Conservation (phyloP, 768 basidiomycete species). For the Serendipita indica region DNA sequence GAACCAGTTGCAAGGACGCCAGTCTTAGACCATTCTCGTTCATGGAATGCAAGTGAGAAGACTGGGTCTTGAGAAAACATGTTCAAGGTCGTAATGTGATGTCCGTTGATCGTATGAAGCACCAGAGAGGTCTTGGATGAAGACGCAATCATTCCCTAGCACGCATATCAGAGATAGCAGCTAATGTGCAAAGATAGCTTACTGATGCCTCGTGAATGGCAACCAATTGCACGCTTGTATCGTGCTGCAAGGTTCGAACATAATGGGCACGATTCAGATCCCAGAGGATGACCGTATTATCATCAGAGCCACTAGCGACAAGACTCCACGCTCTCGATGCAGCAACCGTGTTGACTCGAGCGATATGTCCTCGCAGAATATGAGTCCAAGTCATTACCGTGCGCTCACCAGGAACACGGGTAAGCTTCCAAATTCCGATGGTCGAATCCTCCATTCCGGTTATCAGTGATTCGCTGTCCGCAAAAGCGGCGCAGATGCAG, state of each 20-base stretch:
- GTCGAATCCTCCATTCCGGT: conserved; percentile 71
- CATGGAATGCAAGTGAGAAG: conserved; percentile 71
- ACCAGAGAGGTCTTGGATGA: conserved; percentile 58
- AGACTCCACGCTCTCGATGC: conserved; percentile 74
- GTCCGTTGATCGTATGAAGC: conserved; percentile 76
- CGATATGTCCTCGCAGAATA: conserved; percentile 68
- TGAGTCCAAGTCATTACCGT: conserved; percentile 37
- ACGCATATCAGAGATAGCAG: not conserved
- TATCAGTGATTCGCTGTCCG: conserved; percentile 54
- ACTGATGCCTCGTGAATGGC: conserved; percentile 82
- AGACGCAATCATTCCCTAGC: conserved; percentile 74
- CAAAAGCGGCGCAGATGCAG: conserved; percentile 63
- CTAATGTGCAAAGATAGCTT: conserved; percentile 21
- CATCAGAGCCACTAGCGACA: conserved; percentile 67
- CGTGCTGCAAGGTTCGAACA: conserved; percentile 66
- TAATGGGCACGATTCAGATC: conserved; percentile 77
- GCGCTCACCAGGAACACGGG: conserved; percentile 24
- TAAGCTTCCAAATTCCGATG: conserved; percentile 68
- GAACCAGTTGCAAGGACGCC: conserved; percentile 67
- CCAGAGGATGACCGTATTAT: conserved; percentile 80
- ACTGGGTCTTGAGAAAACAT: conserved; percentile 37
- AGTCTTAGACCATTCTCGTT: conserved; percentile 67
- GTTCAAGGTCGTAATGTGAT: conserved; percentile 58
- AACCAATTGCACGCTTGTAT: conserved; percentile 43
- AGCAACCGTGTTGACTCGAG: conserved; percentile 48